phyloP scores from a whole-genome alignment of 2,329 filamentous ascomycete species.

The Grosmannia penicillata region DNA sequence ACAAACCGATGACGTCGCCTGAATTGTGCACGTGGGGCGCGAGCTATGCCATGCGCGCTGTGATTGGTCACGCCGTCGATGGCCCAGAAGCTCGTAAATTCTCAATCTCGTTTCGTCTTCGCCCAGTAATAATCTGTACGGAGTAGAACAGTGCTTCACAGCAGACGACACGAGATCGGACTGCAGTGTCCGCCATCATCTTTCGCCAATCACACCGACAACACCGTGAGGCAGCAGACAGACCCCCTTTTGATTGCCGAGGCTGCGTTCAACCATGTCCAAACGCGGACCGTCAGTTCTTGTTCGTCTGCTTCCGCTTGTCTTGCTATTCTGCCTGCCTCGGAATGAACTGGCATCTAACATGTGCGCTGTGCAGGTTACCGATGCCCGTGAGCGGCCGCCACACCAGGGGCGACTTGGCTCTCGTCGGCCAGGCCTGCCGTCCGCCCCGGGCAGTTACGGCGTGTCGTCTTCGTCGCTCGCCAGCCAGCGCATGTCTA shows the following conservation, averaged over 20 bases:
- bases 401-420: constrained; percentile 13
- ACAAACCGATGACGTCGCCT: constrained; percentile 7
- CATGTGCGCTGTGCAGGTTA: constrained; percentile 30
- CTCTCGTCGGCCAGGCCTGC: constrained; percentile 5
- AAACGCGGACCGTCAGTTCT: constrained; percentile 48
- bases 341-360: not conserved
- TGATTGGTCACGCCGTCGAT: not conserved
- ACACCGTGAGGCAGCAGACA: too few relatives aligned
- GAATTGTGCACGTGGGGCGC: constrained; percentile 4
- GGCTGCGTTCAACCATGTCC: too few relatives aligned
- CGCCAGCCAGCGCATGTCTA: constrained; percentile 25
- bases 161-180: too few relatives aligned
- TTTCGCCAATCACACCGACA: not conserved
- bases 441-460: constrained; percentile 10
- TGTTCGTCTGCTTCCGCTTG: constrained; percentile 22
- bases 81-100: not conserved
- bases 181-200: too few relatives aligned
- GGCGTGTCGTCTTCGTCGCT: constrained; percentile 9
- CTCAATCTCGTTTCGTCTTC: too few relatives aligned
- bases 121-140: too few relatives aligned
- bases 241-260: too few relatives aligned
- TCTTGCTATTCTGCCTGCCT: not conserved
- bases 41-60: not conserved
- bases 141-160: too few relatives aligned
- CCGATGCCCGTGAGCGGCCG: constrained; percentile 37